Percentiles rank a stretch among this genome's conserved stretches.
These are phyloP conservation scores for Pezicula carpinea DNA, from an alignment of 2,329 filamentous ascomycete species.

Conservation along the genomic window DNA sequence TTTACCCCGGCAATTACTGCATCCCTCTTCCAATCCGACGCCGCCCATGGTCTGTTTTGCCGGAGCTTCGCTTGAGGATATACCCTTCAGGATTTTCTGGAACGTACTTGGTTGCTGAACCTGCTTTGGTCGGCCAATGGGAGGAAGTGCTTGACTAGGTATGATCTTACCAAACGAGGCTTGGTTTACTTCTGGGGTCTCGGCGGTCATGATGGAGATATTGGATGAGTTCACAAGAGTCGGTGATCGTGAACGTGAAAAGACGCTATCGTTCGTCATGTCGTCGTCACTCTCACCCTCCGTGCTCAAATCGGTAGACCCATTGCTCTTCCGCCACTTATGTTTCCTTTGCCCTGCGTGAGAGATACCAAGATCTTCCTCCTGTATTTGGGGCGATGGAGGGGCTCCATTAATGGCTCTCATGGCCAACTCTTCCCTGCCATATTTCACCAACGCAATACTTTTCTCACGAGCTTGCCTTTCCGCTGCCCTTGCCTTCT, in stretches of 20 bases:
- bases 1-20: slow-evolving; percentile 53
- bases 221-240: slow-evolving; percentile 33
- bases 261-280: slow-evolving; percentile 47
- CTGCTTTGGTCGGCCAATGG: slow-evolving; percentile 24
- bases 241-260: slow-evolving; percentile 56
- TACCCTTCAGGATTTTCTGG: slow-evolving; percentile 43
- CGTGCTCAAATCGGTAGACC: slow-evolving; percentile 38
- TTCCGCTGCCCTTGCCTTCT: slow-evolving; percentile 30
- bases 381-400: not conserved
- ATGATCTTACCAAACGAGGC: slow-evolving; percentile 15
- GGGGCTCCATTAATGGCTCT: slow-evolving; percentile 31
- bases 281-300: slow-evolving; percentile 52
- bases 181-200: slow-evolving; percentile 16
- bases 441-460: slow-evolving; percentile 20
- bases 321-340: slow-evolving; percentile 13
- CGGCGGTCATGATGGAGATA: slow-evolving; percentile 9
- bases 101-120: slow-evolving; percentile 39
- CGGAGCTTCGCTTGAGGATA: slow-evolving; percentile 27
- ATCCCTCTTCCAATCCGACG: slow-evolving; percentile 30
- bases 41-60: slow-evolving; percentile 13
- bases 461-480: slow-evolving; percentile 24
- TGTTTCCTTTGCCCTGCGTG: slow-evolving; percentile 1
- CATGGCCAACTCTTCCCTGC: slow-evolving; percentile 19
- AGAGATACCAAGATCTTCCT: slow-evolving; percentile 24
- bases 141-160: slow-evolving; percentile 11